phyloP scores from a whole-genome alignment of 164 flowering plant genomes.

The Berberis thunbergii region DNA sequence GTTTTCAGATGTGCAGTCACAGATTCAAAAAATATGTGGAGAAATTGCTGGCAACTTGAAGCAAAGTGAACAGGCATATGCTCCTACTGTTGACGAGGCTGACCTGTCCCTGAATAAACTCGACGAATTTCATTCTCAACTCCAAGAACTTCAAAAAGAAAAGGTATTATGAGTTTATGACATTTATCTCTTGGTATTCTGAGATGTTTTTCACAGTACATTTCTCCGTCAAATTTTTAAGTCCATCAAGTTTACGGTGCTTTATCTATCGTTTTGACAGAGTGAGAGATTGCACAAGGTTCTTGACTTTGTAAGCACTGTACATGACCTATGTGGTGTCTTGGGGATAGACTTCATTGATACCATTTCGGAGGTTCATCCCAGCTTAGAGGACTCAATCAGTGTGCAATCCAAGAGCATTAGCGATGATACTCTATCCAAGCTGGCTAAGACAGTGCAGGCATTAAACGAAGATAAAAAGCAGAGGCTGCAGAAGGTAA shows the following conservation, averaged over 20 bases:
- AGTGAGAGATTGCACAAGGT: conserved; percentile 90
- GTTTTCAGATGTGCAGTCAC: conserved; percentile 73
- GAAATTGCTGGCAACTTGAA: conserved; percentile 63
- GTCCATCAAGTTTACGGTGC: not conserved
- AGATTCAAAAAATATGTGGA: conserved; percentile 73
- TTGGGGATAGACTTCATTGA: conserved; percentile 86
- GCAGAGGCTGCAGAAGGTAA: conserved; percentile 78
- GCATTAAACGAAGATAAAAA: conserved; percentile 78
- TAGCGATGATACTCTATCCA: conserved; percentile 74
- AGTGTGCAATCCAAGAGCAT: conserved; percentile 88
- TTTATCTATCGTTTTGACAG: conserved; percentile 27
- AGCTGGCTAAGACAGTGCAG: conserved; percentile 68
- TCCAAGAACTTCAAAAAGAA: conserved; percentile 87
- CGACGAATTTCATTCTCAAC: conserved; percentile 72
- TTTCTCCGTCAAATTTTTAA: not conserved
- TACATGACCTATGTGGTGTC: conserved; percentile 91
- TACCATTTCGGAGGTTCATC: conserved; percentile 88
- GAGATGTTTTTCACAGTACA: not conserved
- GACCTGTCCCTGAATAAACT: conserved; percentile 71
- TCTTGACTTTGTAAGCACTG: conserved; percentile 83
- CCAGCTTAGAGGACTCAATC: conserved; percentile 74
- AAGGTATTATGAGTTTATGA: conserved; percentile 39
- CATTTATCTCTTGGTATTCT: not conserved
- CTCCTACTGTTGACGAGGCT: conserved; percentile 63
- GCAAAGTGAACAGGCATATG: conserved; percentile 25